A percentile compares a stretch with the other conserved stretches of the same genome.
phyloP scores from a whole-genome alignment of 78 protist genomes.

The Thecamonas trahens region DNA sequence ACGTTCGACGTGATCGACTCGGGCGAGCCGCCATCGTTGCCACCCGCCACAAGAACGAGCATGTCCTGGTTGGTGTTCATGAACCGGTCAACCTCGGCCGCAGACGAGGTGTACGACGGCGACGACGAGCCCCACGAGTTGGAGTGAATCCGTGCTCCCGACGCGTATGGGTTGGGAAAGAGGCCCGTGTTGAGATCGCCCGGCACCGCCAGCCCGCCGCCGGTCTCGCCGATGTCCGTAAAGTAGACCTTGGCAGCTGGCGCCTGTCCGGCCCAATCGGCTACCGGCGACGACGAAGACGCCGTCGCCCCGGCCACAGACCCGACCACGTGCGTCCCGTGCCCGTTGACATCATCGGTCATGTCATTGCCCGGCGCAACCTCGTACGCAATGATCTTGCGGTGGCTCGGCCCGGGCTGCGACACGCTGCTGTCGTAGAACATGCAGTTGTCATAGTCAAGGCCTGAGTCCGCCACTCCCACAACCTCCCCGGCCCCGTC shows the following conservation, averaged over 20 bases:
- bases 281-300: neutral
- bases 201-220: neutral
- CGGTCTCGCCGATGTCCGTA: constrained; percentile 6
- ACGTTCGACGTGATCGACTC: no score
- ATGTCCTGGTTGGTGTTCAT: neutral
- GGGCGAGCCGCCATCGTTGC: constrained; percentile 35
- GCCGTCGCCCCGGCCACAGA: neutral
- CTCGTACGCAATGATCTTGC: no score
- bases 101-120: neutral
- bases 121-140: constrained; percentile 22
- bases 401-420: no score
- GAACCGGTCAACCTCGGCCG: constrained; percentile 9
- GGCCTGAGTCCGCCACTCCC: no score
- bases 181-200: constrained; percentile 16
- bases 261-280: constrained; percentile 11
- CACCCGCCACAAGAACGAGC: constrained; percentile 18
- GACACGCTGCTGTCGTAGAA: no score
- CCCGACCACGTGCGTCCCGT: constrained; percentile 42
- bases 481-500: no score
- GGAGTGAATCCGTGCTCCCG: constrained; percentile 27
- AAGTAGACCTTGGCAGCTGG: constrained; percentile 21
- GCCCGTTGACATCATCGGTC: constrained; percentile 20
- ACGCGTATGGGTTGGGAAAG: neutral
- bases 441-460: no score
- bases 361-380: neutral